Evolutionary conservation across 2,329 filamentous ascomycete genomes (phyloP), one percentile per base, ranked within the genome.

Genomic region (Lachnellula cervina): DNA sequence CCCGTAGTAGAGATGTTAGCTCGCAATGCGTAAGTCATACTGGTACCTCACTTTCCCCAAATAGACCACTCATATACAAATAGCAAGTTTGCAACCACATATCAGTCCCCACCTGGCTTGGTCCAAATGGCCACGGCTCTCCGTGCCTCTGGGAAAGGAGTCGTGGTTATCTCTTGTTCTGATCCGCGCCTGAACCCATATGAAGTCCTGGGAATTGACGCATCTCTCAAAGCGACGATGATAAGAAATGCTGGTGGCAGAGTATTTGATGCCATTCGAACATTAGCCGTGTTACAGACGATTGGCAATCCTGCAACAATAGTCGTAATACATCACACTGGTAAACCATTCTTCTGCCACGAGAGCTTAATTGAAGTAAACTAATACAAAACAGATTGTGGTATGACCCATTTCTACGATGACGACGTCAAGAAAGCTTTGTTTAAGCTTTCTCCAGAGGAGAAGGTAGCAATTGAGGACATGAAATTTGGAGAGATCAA

Each of bases 321-420:
- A 32, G 59, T 62, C 17, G 57, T 64, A 2, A 64, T 64, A 59
- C 62, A 64, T 44, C 60, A 64, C 21, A 64, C 60, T 25, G 61
- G 61, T 63, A 55, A 17, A 35, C 45, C 25, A 3, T 23, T 25
- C 13, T 14, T 13, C 16, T 16, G 23, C 5, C 4, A 4, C 2
- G 21, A 35, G n/a, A 21, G 25, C 25, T 28, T 34, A 34, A 13
- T 38, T 16, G n/a, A 23, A 46, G 21, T 23, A 11, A 6, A 45
- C n/a, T 52, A 38, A 45, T 52, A n/a, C 56, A 3, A 7, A 6
- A 35, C 23, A 60, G 62, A 64, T 37, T 64, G 60, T 28, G 62
- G 60, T 16, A 58, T 62, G 56, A 58, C 59, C 6, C 62, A 63
- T 47, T 59, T 62, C 28, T 57, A 62, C 28, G 57, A 62, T 25